Conservation (phyloP, 1,284 basidiomycete species). For the Moesziomyces sp. region DNA sequence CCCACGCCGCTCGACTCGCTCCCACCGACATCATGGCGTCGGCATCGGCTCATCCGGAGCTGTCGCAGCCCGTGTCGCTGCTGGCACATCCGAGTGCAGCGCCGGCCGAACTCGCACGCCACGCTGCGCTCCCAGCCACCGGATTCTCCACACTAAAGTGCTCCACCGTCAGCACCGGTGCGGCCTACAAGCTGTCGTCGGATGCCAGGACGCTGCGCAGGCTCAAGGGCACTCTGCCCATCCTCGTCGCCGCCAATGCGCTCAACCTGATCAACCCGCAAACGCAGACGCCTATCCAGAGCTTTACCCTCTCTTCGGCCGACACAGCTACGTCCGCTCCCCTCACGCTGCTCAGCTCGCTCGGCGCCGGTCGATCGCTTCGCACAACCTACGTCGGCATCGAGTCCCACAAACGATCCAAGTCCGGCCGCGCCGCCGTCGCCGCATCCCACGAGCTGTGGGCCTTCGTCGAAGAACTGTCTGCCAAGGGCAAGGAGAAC, state of each 20-base stretch:
- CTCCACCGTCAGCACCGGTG: constrained; percentile 29
- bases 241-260: constrained; percentile 34
- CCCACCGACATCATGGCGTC: constrained; percentile 29
- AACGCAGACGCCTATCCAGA: constrained; percentile 43
- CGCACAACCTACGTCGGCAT: constrained; percentile 40
- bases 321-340: constrained; percentile 35
- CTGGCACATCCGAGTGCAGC: constrained; percentile 25
- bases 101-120: constrained; percentile 28
- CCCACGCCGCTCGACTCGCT: not conserved
- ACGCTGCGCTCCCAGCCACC: constrained; percentile 32
- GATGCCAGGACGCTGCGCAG: constrained; percentile 28
- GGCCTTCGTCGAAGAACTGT: constrained; percentile 43
- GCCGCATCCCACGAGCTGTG: constrained; percentile 24
- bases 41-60: constrained; percentile 24
- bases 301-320: constrained; percentile 36
- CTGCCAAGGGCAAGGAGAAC: constrained; percentile 46
- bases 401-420: constrained; percentile 16
- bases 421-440: constrained; percentile 19
- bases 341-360: constrained; percentile 30
- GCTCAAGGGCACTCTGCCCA: constrained; percentile 37
- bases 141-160: constrained; percentile 24
- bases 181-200: constrained; percentile 46
- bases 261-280: constrained; percentile 48
- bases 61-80: constrained; percentile 35
- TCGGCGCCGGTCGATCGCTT: constrained; percentile 19